Conservation (phyloP, 257 asterid genomes). For the Rubia yunnanensis region DNA sequence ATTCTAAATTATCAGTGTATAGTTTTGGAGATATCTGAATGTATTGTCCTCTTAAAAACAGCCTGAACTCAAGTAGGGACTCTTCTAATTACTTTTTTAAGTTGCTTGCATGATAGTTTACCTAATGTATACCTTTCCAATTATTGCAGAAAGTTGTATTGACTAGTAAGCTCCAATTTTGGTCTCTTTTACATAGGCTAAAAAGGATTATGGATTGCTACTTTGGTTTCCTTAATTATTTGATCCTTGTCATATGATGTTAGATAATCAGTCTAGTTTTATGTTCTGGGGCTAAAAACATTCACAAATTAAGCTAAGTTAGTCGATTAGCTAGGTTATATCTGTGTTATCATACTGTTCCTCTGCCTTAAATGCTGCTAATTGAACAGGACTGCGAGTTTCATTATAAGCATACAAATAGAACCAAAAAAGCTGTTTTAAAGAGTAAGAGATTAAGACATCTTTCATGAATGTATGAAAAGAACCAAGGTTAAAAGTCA, state of each 20-base stretch:
- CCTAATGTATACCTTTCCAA: background rate
- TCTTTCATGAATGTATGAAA: background rate
- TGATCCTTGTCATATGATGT: background rate
- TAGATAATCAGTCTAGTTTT: too few species aligned
- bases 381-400: background rate
- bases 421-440: background rate
- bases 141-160: background rate
- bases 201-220: background rate
- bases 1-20: background rate
- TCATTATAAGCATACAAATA: background rate
- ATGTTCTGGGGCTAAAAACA: background rate
- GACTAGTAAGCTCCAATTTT: too few species aligned
- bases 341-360: background rate
- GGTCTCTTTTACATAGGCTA: background rate
- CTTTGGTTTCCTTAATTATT: background rate
- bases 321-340: background rate
- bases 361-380: background rate
- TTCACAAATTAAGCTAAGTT: background rate
- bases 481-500: background rate
- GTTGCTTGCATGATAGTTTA: background rate
- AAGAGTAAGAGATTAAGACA: background rate
- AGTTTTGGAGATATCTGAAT: background rate
- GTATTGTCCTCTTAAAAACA: background rate
- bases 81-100: background rate
- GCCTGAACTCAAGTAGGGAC: background rate